Evolutionary conservation across 768 basidiomycete species (phyloP).

Genomic region (Chalciporus sphaerocephalus): DNA sequence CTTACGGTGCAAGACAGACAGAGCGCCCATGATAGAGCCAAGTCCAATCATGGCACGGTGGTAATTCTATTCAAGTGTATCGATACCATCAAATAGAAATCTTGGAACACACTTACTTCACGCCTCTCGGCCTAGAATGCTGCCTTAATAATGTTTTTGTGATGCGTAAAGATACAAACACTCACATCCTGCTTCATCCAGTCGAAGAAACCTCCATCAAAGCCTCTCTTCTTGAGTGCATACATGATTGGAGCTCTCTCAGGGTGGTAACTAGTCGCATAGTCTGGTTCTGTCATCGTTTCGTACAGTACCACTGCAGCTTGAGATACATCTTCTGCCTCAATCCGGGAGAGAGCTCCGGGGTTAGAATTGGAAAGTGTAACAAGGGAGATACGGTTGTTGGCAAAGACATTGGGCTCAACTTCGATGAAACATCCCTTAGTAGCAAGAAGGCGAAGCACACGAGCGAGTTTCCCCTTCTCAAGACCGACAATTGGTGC

Average conservation of each 20-base stretch:
- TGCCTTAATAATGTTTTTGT: too few relatives aligned
- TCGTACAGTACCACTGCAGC: constrained; percentile 21
- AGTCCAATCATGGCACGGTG: constrained; percentile 24
- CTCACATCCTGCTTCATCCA: constrained; percentile 23
- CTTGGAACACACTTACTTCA: constrained; percentile 4
- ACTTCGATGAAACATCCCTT: constrained; percentile 33
- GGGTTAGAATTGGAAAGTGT: constrained; percentile 14
- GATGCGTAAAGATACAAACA: neutral
- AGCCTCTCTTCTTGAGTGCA: constrained; percentile 14
- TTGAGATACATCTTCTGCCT: constrained; percentile 10
- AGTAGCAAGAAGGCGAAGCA: constrained; percentile 30
- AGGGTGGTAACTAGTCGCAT: constrained; percentile 21
- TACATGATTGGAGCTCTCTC: constrained; percentile 21
- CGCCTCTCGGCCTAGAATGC: constrained; percentile 11
- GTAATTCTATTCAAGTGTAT: constrained; percentile 14
- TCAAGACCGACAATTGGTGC: constrained; percentile 22
- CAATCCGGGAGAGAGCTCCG: constrained; percentile 7
- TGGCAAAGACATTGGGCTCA: constrained; percentile 26
- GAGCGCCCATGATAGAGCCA: constrained; percentile 19
- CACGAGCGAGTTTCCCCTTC: constrained; percentile 26
- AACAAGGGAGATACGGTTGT: constrained; percentile 33
- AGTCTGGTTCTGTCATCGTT: constrained; percentile 22
- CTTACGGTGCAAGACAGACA: constrained; percentile 23
- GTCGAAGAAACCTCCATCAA: constrained; percentile 20
- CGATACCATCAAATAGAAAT: neutral